Evolutionary conservation across 495 filamentous ascomycete genomes (phyloP).

Genomic region (Podospora appendiculata): DNA sequence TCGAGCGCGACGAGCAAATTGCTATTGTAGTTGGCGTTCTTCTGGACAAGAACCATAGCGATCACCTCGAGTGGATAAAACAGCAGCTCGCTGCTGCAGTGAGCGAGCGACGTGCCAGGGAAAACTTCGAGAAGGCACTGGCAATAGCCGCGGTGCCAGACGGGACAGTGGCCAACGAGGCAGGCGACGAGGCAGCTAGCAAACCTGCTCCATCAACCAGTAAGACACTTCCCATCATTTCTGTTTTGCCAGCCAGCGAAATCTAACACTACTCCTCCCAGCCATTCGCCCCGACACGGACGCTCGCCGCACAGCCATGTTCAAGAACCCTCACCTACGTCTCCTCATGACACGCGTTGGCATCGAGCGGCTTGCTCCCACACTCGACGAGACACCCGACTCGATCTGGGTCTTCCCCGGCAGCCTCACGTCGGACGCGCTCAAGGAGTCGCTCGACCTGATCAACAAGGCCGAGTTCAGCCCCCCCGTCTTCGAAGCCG

Average conservation of each 20-base stretch:
- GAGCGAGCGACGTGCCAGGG: constrained; percentile 73
- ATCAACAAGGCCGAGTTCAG: constrained; percentile 67
- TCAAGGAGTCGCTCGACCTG: constrained; percentile 50
- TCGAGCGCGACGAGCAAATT: constrained; percentile 60
- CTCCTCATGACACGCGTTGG: constrained; percentile 75
- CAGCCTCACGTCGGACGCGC: constrained; percentile 47
- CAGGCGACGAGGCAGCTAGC: constrained; percentile 26
- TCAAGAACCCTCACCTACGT: constrained; percentile 83
- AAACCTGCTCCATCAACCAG: constrained; percentile 34
- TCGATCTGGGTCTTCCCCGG: constrained; percentile 76
- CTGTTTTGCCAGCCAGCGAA: neutral
- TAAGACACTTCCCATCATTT: constrained; percentile 18
- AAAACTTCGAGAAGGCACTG: constrained; percentile 56
- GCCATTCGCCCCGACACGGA: constrained; percentile 64
- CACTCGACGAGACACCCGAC: constrained; percentile 60
- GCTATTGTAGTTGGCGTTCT: constrained; percentile 71
- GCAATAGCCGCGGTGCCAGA: constrained; percentile 2
- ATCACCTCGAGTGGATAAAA: constrained; percentile 77
- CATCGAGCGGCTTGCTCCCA: constrained; percentile 56
- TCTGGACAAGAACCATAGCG: constrained; percentile 64
- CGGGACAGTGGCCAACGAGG: constrained; percentile 4
- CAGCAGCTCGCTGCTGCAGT: constrained; percentile 57
- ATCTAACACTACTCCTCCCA: constrained; percentile 18
- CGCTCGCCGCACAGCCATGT: constrained; percentile 62
- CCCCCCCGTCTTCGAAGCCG: constrained; percentile 65